phyloP scores from a whole-genome alignment of 2,329 filamentous ascomycete species.

The Parastagonospora nodorum region DNA sequence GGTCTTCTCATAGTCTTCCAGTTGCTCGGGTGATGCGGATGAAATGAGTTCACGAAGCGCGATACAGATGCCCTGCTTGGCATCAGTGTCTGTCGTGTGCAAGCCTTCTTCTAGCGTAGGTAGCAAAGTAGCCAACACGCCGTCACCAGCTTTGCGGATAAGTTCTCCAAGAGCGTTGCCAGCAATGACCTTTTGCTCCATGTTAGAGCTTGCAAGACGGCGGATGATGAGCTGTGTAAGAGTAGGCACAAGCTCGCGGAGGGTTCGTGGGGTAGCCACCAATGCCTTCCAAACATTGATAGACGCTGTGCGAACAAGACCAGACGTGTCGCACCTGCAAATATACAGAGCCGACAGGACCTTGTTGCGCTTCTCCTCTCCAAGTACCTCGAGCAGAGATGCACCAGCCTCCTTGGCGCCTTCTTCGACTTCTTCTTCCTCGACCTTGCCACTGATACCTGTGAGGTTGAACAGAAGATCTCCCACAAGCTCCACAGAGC shows the following conservation, averaged over 20 bases:
- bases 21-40: constrained; percentile 82
- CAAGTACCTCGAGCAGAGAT: constrained; percentile 91
- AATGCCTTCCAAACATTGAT: constrained; percentile 96
- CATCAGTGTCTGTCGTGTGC: constrained; percentile 87
- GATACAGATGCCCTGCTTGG: constrained; percentile 96
- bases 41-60: constrained; percentile 91
- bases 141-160: constrained; percentile 94
- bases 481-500: constrained; percentile 95
- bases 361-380: constrained; percentile 95
- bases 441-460: constrained; percentile 80
- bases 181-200: constrained; percentile 98
- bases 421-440: constrained; percentile 79
- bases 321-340: constrained; percentile 94
- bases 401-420: constrained; percentile 83
- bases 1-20: constrained; percentile 94
- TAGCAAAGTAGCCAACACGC: constrained; percentile 83
- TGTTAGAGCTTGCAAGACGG: constrained; percentile 90
- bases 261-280: constrained; percentile 85
- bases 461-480: constrained; percentile 98
- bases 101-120: constrained; percentile 92
- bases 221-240: constrained; percentile 94
- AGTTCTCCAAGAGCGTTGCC: constrained; percentile 95
- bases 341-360: constrained; percentile 97
- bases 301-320: constrained; percentile 85
- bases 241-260: constrained; percentile 94